Conservation (phyloP, 2,329 filamentous ascomycete genomes). For the Myriosclerotinia curreyana region DNA sequence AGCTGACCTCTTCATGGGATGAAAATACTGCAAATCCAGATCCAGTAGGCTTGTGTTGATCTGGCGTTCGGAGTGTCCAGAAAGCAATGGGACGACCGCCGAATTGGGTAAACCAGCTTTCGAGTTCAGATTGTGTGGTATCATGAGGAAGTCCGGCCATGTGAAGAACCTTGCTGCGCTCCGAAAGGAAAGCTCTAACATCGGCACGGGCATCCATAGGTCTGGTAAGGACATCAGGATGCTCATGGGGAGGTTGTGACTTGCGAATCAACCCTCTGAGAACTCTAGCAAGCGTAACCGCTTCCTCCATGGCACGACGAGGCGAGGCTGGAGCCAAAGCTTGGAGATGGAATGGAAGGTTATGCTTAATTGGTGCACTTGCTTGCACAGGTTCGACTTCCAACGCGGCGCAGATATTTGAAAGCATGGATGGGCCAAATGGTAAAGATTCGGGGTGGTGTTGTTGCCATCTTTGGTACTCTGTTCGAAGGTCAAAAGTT, state of each 20-base stretch:
- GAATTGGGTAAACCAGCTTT: slow-evolving; percentile 99
- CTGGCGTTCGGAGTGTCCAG: slow-evolving; percentile 95
- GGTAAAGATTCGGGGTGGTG: slow-evolving; percentile 97
- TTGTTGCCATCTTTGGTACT: slow-evolving; percentile 98
- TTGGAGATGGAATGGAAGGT: slow-evolving; percentile 95
- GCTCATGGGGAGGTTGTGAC: slow-evolving; percentile 89
- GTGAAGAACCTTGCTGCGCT: slow-evolving; percentile 96
- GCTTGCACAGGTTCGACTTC: slow-evolving; percentile 98
- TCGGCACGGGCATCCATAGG: slow-evolving; percentile 97
- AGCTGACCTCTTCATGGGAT: slow-evolving; percentile 88
- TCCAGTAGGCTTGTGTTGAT: slow-evolving; percentile 99
- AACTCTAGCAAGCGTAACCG: slow-evolving; percentile 88
- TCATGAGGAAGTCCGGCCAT: slow-evolving; percentile 97
- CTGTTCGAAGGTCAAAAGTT: slow-evolving; percentile 92
- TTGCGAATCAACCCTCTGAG: slow-evolving; percentile 91
- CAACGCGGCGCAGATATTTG: slow-evolving; percentile 96
- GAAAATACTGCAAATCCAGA: slow-evolving; percentile 98
- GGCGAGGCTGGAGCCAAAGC: slow-evolving; percentile 93
- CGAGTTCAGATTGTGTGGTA: slow-evolving; percentile 95
- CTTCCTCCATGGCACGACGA: slow-evolving; percentile 95
- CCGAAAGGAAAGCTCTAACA: slow-evolving; percentile 90
- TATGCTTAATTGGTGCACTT: slow-evolving; percentile 97
- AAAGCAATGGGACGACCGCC: slow-evolving; percentile 97
- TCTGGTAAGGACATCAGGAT: slow-evolving; percentile 88
- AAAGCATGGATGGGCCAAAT: slow-evolving; percentile 90